Base-by-base conservation (phyloP, 2,329 filamentous ascomycete species). In the Nigrograna mackinnonii region DNA sequence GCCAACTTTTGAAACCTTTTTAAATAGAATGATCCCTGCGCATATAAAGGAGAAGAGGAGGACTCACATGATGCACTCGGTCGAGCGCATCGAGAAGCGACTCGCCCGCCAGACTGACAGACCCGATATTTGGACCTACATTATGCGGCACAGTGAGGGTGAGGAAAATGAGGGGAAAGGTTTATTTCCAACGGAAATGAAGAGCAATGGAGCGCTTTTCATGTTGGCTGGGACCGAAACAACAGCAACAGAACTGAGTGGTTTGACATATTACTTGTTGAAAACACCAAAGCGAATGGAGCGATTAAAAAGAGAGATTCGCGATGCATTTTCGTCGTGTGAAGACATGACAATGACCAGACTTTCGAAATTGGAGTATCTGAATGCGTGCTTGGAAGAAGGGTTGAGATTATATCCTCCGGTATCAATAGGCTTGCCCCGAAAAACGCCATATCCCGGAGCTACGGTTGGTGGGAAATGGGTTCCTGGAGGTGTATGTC, bases 91-190 rank as follows among this genome's bases (percentile, higher is more conserved):
- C 3, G 49, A 63, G 9, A 54, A 51, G 26, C 48, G 62, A 6
- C 43, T 63, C 13, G 45, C 45, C n/a, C 30, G 35, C 5, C 46
- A 55, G 39, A 55, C 53, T 2, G 54, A 55, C 14, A 44, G 52
- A n/a, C 57, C 57, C 2, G 58, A 75, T 49, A 73, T 75, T 39
- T 66, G 68, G 60, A 60, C 54, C 2, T 62, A 68, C 26, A 57
- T 74, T 3, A 43, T 68, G 22, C 47, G 58, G 16, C 44, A 62
- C 36, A 60, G 54, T 9, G 58, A 44, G 9, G 49, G 51, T 1
- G 60, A 52, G 2, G 62, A 60, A 0, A 64, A 55, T 5, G 13
- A 9, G 13, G n/a, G n/a, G n/a, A n/a, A n/a, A n/a, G n/a, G n/a
- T n/a, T n/a, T n/a, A n/a, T n/a, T n/a, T n/a, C n/a, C n/a, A n/a